Conservation (phyloP, 352 stramenopile species). For the Pythium aquatile region DNA sequence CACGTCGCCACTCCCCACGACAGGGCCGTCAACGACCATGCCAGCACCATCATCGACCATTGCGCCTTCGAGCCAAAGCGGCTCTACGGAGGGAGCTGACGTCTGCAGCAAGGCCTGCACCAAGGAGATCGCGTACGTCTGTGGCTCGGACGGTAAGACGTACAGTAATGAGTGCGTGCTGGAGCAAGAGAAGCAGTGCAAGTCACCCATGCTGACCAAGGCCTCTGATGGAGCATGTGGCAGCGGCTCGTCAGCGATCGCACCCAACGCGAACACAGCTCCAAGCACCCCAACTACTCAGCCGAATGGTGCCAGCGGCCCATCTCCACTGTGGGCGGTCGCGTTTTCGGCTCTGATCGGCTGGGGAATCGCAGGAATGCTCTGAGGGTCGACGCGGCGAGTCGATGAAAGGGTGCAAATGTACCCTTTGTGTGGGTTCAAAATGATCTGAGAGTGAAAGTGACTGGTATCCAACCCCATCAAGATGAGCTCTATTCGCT, state of each 20-base stretch:
- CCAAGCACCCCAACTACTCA: neutral
- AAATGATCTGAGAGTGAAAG: neutral
- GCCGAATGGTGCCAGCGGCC: neutral
- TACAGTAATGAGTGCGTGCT: constrained; percentile 23
- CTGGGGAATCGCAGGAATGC: neutral
- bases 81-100: neutral
- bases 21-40: constrained; percentile 5
- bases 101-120: constrained; percentile 18
- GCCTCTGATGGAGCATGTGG: constrained; percentile 13
- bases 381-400: neutral
- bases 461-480: neutral
- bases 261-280: neutral
- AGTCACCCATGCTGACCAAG: constrained; percentile 15
- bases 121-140: constrained; percentile 25
- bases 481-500: neutral
- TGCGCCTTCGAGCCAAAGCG: constrained; percentile 1
- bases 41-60: neutral
- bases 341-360: neutral
- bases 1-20: neutral
- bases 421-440: neutral
- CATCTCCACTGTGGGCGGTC: neutral
- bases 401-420: neutral
- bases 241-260: neutral
- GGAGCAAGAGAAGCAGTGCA: constrained; percentile 12
- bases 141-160: constrained; percentile 21